These are phyloP conservation scores for Diplodia sapinea DNA, from an alignment of 2,329 filamentous ascomycete genomes.

Conservation along the genomic window DNA sequence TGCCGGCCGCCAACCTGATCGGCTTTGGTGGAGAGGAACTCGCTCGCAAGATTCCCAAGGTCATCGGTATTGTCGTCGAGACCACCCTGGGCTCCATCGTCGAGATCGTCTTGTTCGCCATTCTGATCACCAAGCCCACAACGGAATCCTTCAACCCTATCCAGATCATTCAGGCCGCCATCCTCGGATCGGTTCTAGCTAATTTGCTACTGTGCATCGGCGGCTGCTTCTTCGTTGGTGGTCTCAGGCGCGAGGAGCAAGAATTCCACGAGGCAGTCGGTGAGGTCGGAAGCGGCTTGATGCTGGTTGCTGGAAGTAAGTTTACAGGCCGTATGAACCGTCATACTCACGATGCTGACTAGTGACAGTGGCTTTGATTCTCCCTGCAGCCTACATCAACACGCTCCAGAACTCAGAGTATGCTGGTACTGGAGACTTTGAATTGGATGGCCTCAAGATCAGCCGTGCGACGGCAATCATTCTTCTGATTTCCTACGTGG, in stretches of 20 bases:
- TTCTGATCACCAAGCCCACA: constrained; percentile 64
- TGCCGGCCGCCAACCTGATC: constrained; percentile 76
- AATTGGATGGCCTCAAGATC: constrained; percentile 64
- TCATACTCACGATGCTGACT: constrained; percentile 33
- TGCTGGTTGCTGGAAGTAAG: constrained; percentile 74
- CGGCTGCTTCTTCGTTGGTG: constrained; percentile 78
- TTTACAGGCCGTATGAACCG: constrained; percentile 7
- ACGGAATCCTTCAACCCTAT: constrained; percentile 46
- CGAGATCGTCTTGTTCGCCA: constrained; percentile 83
- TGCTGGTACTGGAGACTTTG: constrained; percentile 33
- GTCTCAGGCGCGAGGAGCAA: constrained; percentile 70
- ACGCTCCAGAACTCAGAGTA: constrained; percentile 41
- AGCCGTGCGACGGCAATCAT: constrained; percentile 74
- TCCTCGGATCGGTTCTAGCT: constrained; percentile 81
- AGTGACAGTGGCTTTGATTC: constrained; percentile 53
- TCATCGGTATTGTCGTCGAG: constrained; percentile 67
- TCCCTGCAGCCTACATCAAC: constrained; percentile 61
- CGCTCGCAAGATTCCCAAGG: constrained; percentile 76
- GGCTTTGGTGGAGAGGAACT: constrained; percentile 76
- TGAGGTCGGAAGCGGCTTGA: constrained; percentile 77
- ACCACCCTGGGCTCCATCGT: constrained; percentile 73
- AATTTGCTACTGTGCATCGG: constrained; percentile 82
- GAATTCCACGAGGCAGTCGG: constrained; percentile 76
- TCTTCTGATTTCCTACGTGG: constrained; percentile 69
- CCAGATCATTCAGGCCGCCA: constrained; percentile 80